These are phyloP conservation scores for Pythium aquatile DNA, from an alignment of 352 stramenopile genomes.

Conservation along the genomic window DNA sequence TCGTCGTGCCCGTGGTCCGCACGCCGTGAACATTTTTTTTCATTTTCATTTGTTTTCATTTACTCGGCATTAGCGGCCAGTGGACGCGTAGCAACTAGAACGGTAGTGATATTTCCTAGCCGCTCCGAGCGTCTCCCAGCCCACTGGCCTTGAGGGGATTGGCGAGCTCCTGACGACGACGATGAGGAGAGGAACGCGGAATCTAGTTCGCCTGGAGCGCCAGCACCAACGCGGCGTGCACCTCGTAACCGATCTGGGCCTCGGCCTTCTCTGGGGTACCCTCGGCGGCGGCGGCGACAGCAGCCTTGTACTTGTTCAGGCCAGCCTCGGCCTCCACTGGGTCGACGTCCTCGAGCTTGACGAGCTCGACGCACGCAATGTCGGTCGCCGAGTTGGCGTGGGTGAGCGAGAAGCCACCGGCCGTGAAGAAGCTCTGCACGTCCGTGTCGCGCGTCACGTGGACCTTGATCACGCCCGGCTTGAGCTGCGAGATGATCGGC, in stretches of 20 bases:
- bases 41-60: conserved; percentile 20
- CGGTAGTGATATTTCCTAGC: not conserved
- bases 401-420: conserved; percentile 95
- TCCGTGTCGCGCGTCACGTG: conserved; percentile 83
- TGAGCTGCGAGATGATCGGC: conserved; percentile 96
- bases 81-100: not conserved
- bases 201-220: conserved; percentile 80
- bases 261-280: conserved; percentile 91
- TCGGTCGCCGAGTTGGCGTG: conserved; percentile 96
- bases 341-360: conserved; percentile 97
- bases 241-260: conserved; percentile 96
- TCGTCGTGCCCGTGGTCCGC: no score
- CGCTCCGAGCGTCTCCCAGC: not conserved
- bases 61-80: conserved; percentile 17
- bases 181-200: not conserved
- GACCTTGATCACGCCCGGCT: conserved; percentile 93
- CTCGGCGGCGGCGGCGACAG: conserved; percentile 72
- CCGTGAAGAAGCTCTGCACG: conserved; percentile 97
- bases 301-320: conserved; percentile 91
- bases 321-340: conserved; percentile 79
- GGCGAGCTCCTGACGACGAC: conserved; percentile 2
- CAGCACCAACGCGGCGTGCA: conserved; percentile 90
- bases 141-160: conserved; percentile 2
- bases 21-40: conserved; percentile 9
- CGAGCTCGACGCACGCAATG: conserved; percentile 95